Evolutionary conservation across 805 yeast species (phyloP).

Genomic region (Wickerhamomyces ciferrii): DNA sequence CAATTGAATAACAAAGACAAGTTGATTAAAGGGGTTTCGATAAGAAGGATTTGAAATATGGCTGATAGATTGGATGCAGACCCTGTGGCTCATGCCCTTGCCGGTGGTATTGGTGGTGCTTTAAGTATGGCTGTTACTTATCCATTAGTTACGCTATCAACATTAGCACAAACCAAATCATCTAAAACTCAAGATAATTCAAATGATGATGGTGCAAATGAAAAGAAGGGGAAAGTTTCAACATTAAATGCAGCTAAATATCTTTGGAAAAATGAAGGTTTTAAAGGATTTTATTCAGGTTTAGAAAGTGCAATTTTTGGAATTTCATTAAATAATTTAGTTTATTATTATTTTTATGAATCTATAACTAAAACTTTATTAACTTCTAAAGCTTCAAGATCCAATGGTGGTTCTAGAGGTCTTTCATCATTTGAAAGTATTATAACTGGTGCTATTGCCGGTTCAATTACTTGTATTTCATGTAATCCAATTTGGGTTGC

Average conservation of each 20-base stretch:
- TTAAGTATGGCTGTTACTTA: constrained; percentile 82
- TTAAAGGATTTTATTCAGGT: constrained; percentile 74
- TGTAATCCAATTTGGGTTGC: constrained; percentile 96
- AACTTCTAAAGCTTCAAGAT: no score
- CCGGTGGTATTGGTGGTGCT: constrained; percentile 94
- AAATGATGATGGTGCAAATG: constrained; percentile 13
- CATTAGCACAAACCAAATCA: constrained; percentile 76
- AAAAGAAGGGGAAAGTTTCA: constrained; percentile 16
- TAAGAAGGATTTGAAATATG: no score
- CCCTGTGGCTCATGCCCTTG: constrained; percentile 72
- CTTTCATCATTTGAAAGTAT: constrained; percentile 64
- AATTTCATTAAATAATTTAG: constrained; percentile 78
- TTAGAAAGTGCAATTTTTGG: constrained; percentile 85
- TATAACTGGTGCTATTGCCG: constrained; percentile 79
- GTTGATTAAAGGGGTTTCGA: no score
- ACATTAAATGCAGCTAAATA: constrained; percentile 36
- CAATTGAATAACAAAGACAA: no score
- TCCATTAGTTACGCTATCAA: constrained; percentile 82
- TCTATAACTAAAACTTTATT: constrained; percentile 40
- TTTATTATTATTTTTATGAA: constrained; percentile 89
- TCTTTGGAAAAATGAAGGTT: constrained; percentile 53
- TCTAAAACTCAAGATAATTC: constrained; percentile 12
- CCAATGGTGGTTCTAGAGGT: no score
- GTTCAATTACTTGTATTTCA: constrained; percentile 73
- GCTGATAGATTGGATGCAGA: constrained; percentile 20